Evolutionary conservation across 2,329 filamentous ascomycete genomes (phyloP).

Genomic region (Volutella citrinella): DNA sequence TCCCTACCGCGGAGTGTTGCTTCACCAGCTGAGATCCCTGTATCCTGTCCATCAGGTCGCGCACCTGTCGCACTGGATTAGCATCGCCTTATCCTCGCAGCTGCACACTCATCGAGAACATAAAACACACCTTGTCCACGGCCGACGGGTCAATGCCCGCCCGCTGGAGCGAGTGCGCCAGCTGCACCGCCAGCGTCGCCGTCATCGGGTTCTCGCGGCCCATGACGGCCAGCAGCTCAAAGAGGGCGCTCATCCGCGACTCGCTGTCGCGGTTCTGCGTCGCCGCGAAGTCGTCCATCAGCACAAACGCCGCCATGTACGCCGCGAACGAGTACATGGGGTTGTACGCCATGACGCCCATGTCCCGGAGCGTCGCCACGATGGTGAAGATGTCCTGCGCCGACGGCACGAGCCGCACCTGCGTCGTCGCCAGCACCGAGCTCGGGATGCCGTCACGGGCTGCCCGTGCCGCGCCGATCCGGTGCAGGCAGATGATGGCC

Average conservation of each 20-base stretch:
- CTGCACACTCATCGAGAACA: neutral
- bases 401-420: conserved; percentile 67
- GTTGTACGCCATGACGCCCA: conserved; percentile 51
- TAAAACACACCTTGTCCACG: conserved; percentile 17
- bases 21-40: conserved; percentile 16
- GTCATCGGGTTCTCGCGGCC: conserved; percentile 64
- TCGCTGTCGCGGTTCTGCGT: conserved; percentile 47
- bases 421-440: conserved; percentile 44
- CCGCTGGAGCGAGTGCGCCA: conserved; percentile 62
- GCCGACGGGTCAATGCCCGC: conserved; percentile 21
- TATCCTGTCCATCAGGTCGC: conserved; percentile 12
- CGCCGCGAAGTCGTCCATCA: conserved; percentile 66
- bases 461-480: conserved; percentile 73
- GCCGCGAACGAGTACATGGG: conserved; percentile 69
- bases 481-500: conserved; percentile 79
- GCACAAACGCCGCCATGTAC: conserved; percentile 68
- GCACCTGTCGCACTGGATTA: too few relatives aligned
- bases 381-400: conserved; percentile 79
- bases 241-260: conserved; percentile 63
- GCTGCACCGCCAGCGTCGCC: conserved; percentile 66
- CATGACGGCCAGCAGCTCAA: conserved; percentile 64
- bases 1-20: conserved; percentile 11
- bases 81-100: too few relatives aligned
- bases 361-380: conserved; percentile 51
- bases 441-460: conserved; percentile 30